Evolutionary conservation across 2,329 filamentous ascomycete species (phyloP).

Genomic region (Cladosporium phlei): DNA sequence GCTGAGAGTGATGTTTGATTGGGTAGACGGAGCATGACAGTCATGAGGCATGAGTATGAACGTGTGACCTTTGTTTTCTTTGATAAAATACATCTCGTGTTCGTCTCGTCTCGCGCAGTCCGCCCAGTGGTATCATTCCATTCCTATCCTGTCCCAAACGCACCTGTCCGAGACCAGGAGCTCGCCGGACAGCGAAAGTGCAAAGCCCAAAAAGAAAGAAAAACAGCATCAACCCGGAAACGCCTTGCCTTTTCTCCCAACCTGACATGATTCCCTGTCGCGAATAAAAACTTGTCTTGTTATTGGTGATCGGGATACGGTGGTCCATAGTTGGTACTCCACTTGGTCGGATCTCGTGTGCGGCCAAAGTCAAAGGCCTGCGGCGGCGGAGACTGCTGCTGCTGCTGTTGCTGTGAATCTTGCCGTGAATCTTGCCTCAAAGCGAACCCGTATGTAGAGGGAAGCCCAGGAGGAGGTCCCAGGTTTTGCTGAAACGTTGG

Average conservation of each 20-base stretch:
- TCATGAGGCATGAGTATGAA: too few species aligned
- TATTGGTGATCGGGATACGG: background rate
- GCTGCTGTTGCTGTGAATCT: background rate
- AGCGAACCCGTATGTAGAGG: background rate
- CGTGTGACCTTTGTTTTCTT: conserved; percentile 2
- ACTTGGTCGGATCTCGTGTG: background rate
- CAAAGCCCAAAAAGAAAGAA: background rate
- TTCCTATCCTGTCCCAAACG: too few species aligned
- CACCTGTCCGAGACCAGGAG: too few species aligned
- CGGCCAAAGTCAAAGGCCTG: conserved; percentile 6
- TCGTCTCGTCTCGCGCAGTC: background rate
- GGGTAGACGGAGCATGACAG: too few species aligned
- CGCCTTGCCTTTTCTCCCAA: background rate
- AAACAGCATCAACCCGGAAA: background rate
- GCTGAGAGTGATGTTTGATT: too few species aligned
- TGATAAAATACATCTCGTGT: background rate
- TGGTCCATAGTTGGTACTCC: background rate
- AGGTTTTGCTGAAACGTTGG: background rate
- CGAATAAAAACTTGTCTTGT: background rate
- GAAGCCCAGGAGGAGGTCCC: background rate
- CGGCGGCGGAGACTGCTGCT: background rate
- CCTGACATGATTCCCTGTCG: too few species aligned
- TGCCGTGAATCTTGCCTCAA: background rate
- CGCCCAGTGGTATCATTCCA: conserved; percentile 7
- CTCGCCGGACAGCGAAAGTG: too few species aligned